These are phyloP conservation scores for Thymus quinquecostatus DNA, from an alignment of 257 asterid species.

Conservation along the genomic window DNA sequence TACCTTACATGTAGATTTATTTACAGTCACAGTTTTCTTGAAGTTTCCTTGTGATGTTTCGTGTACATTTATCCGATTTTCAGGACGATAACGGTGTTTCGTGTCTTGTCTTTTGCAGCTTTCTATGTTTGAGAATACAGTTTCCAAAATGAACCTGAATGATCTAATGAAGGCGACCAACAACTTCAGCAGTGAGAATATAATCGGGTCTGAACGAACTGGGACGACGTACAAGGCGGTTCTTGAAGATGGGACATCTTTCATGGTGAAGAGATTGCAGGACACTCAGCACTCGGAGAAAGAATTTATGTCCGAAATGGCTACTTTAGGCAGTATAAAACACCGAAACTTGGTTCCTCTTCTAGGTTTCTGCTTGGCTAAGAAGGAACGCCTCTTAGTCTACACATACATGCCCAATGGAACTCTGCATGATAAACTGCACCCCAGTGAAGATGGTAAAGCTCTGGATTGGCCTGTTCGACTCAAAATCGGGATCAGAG, in stretches of 20 bases:
- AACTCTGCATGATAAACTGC: conserved; percentile 47
- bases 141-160: conserved; percentile 51
- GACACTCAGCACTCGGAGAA: conserved; percentile 53
- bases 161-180: conserved; percentile 66
- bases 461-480: conserved; percentile 54
- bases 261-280: conserved; percentile 60
- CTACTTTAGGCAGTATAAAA: conserved; percentile 47
- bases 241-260: conserved; percentile 53
- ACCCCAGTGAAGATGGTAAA: conserved; percentile 31
- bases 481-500: conserved; percentile 48
- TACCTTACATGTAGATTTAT: background rate
- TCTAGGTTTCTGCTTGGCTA: conserved; percentile 55
- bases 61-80: background rate
- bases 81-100: conserved; percentile 10
- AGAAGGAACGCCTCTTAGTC: conserved; percentile 58
- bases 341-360: conserved; percentile 60
- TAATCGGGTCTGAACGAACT: conserved; percentile 59
- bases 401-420: conserved; percentile 61
- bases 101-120: conserved; percentile 44
- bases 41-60: background rate
- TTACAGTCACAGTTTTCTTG: background rate
- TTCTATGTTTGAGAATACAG: conserved; percentile 58
- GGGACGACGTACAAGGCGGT: conserved; percentile 62
- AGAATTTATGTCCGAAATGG: conserved; percentile 56
- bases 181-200: conserved; percentile 57